Evolutionary conservation across 2,329 filamentous ascomycete species (phyloP), one percentile per base, ranked within the genome.

Genomic region (Alternaria burnsii): DNA sequence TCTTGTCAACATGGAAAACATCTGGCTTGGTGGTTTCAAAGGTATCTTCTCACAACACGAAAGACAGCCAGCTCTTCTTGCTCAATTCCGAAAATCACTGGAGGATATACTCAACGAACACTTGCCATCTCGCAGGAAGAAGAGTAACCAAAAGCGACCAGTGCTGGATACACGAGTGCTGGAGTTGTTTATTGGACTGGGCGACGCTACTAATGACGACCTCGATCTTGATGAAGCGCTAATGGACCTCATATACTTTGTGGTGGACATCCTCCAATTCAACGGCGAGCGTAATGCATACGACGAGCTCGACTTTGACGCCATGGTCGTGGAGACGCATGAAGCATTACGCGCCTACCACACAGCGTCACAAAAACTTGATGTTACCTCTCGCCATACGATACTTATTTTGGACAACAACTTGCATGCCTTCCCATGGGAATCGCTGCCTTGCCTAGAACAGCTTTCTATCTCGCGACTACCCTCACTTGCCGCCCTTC

Each of bases 241-340:
- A n/a, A 93, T 90, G 68, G 95, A 99, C 75, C 82, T 99, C 28
- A 86, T 99, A 4, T 98, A 97, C 80, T 98, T 98, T 75, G 91
- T 98, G 1, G 90, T 99, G 6, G 95, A 99, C 71, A 94, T 98
- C 52, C 84, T 99, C 3, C 95, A 98, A 76, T 98, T 99, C 78
- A 92, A 97, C 69, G 95, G 95, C 16, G 96, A 99, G 80, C 87
- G 89, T 48, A 99, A 98, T 74, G 95, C 96, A 0, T 97, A 97
- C 78, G 95, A 99, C 70, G 95, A 99, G 80, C 92, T 99, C 64
- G 94, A 98, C 78, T 97, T 98, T 74, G 95, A 99, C 69, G 82
- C 85, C 47, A 96, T 99, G 87, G 88, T 94, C 5, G 85, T 98
- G 40, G 93, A 97, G 70, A 92, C 92, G 0, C 86, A 93, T 40